These are phyloP conservation scores for Coemansia erecta DNA, from an alignment of 192 early-diverging fungal genomes.

Conservation along the genomic window DNA sequence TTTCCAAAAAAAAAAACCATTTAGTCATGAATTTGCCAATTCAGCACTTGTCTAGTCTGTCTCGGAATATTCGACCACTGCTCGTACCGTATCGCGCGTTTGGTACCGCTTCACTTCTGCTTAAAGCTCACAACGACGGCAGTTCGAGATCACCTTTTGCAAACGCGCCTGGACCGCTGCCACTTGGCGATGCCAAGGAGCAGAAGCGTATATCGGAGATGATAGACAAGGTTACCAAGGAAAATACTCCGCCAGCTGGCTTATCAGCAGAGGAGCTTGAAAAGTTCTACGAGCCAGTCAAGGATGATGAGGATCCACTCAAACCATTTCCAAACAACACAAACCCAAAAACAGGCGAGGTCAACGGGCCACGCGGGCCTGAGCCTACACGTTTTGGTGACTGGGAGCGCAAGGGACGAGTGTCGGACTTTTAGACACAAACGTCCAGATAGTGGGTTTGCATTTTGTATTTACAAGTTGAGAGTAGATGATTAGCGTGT, in stretches of 20 bases:
- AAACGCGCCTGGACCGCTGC: slow-evolving; percentile 57
- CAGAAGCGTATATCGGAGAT: slow-evolving; percentile 63
- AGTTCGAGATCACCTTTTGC: slow-evolving; percentile 26
- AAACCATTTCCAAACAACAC: slow-evolving; percentile 61
- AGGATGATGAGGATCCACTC: slow-evolving; percentile 48
- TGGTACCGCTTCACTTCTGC: neutral
- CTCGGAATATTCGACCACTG: too few species aligned
- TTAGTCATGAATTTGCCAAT: too few species aligned
- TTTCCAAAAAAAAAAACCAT: neutral
- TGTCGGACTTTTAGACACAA: slow-evolving; percentile 62
- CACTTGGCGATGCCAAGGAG: slow-evolving; percentile 60
- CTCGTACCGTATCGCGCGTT: neutral
- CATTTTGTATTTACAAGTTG: too few species aligned
- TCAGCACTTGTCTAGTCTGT: too few species aligned
- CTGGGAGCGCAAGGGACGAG: slow-evolving; percentile 78
- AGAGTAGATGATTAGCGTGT: too few species aligned
- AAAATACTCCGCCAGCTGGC: slow-evolving; percentile 36
- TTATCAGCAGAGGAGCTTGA: slow-evolving; percentile 45
- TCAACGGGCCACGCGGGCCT: slow-evolving; percentile 70
- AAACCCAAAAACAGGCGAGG: slow-evolving; percentile 70
- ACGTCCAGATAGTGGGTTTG: too few species aligned
- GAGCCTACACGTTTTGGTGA: slow-evolving; percentile 82
- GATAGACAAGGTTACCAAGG: slow-evolving; percentile 48
- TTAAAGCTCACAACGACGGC: neutral
- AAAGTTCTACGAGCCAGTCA: slow-evolving; percentile 42